Base-by-base conservation (phyloP, 371 early-diverging fungal genomes). In the Mortierella sp. region DNA sequence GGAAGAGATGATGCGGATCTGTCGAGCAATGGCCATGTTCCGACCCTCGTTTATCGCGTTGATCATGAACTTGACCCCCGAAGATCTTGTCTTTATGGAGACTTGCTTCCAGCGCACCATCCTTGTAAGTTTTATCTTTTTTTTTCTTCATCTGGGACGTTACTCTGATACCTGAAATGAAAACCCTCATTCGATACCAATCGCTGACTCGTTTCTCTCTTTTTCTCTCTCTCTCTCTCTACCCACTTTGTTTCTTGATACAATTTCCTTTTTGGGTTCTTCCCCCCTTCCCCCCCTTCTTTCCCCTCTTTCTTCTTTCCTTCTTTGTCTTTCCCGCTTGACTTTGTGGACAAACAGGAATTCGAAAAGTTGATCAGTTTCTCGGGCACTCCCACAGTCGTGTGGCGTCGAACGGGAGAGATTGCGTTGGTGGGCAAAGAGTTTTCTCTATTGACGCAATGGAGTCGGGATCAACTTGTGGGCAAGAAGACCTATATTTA, bases 331-430 rank as follows among this genome's bases (percentile, higher is more conserved):
- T n/a, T n/a, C n/a, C n/a, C n/a, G n/a, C n/a, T n/a, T n/a, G n/a
- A n/a, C n/a, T n/a, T n/a, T n/a, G n/a, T n/a, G n/a, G n/a, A n/a
- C 3, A 37, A 37, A 37, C 37, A 56, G 16, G 2, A 96, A 81
- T 94, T 90, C 68, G 96, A 94, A 64, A 93, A 94, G 70, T 83
- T 95, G 44, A 91, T 94, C 47, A 86, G 88, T 18, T 92, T 90
- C 57, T 92, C 93, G 6, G 96, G 95, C 26, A 95, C 96, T 23
- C 96, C 96, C 11, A 94, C 94, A 0, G 95, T 93, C 1, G 91
- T 96, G 26, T 96, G 96, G 95, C 87, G 96, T 50, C 86, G 94
- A n/a, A 92, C 95, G 9, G 95, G 96, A 30, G 94, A 95, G 74
- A 90, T 95, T n/a, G 91, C 91, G 9, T 72, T 95, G 46, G 95